phyloP scores from a whole-genome alignment of 176 grass and related monocot species.

The Themeda triandra region DNA sequence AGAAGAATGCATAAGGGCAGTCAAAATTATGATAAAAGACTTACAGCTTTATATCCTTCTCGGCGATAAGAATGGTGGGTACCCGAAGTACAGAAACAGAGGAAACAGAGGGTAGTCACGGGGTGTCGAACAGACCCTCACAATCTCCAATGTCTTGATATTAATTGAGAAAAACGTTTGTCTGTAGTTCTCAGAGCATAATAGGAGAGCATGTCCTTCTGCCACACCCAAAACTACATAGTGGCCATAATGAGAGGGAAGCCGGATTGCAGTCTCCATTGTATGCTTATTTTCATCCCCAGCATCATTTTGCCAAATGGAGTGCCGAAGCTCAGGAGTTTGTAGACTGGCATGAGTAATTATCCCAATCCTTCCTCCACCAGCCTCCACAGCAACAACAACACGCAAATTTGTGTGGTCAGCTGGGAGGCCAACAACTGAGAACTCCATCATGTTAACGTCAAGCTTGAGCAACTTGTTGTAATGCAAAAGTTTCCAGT shows the following conservation, averaged over 20 bases:
- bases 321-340: neutral
- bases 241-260: neutral
- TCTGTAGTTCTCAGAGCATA: too few relatives aligned
- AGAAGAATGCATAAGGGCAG: neutral
- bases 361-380: neutral
- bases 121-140: neutral
- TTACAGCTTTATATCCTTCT: neutral
- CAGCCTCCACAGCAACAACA: neutral
- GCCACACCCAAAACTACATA: neutral
- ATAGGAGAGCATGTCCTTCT: neutral
- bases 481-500: neutral
- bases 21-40: neutral
- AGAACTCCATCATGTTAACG: neutral
- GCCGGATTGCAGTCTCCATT: neutral
- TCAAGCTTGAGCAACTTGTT: neutral
- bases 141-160: neutral
- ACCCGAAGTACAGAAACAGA: neutral
- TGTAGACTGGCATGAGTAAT: rapidly evolving
- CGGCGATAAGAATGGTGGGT: neutral
- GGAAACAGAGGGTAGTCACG: too few relatives aligned
- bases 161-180: neutral
- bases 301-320: neutral
- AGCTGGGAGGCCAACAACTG: neutral
- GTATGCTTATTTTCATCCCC: neutral
- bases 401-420: rapidly evolving